Evolutionary conservation across 768 basidiomycete species (phyloP).

Genomic region (Boletus eberwhitei): DNA sequence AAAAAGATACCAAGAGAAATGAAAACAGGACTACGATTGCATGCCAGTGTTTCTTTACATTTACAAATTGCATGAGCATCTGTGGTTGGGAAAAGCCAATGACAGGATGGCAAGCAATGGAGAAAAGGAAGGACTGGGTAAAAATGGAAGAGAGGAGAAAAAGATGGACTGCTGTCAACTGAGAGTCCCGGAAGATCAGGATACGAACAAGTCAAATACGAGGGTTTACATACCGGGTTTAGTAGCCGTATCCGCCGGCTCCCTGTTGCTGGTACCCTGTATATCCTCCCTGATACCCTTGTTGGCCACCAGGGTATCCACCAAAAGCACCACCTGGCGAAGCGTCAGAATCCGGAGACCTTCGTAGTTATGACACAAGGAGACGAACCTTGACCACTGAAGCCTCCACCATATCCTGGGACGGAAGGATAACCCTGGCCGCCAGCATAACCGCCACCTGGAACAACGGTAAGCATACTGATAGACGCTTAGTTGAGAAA

Average conservation of each 20-base stretch:
- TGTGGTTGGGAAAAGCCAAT: not conserved
- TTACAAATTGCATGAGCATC: conserved; percentile 14
- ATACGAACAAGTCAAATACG: not conserved
- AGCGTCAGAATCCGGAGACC: not conserved
- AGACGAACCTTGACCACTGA: conserved; percentile 10
- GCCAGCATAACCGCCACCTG: conserved; percentile 29
- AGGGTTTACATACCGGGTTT: not conserved
- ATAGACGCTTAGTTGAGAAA: not conserved
- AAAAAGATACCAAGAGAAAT: not conserved
- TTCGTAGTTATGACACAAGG: not conserved
- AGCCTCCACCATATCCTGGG: conserved; percentile 26
- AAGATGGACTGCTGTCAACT: not conserved
- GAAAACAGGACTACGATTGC: not conserved
- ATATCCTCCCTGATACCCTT: conserved; percentile 23
- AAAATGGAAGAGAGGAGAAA: not conserved
- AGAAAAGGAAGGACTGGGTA: not conserved
- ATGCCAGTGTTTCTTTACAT: conserved; percentile 18
- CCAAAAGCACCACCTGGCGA: conserved; percentile 7
- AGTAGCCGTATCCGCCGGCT: conserved; percentile 29
- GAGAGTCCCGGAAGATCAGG: not conserved
- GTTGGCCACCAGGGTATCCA: conserved; percentile 13
- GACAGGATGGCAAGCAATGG: not conserved
- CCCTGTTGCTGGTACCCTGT: conserved; percentile 27
- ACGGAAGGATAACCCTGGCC: conserved; percentile 23
- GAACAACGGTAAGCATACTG: conserved; percentile 15